Evolutionary conservation across 2,329 filamentous ascomycete genomes (phyloP).

Genomic region (Aspergillus sergii): DNA sequence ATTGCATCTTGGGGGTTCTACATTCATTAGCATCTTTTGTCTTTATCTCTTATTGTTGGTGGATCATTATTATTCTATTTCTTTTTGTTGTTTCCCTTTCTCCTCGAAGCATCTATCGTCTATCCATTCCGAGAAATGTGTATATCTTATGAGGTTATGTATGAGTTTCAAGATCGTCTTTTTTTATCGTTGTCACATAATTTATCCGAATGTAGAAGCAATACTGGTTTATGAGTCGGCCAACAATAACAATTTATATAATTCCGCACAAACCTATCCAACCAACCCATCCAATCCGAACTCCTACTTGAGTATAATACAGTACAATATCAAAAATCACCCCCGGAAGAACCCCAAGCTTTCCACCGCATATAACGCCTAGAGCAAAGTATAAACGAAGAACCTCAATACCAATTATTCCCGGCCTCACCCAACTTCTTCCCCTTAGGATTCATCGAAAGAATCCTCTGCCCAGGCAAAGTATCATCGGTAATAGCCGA

Average conservation of each 20-base stretch:
- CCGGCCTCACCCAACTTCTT: constrained; percentile 58
- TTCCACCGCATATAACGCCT: neutral
- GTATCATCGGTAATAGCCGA: constrained; percentile 55
- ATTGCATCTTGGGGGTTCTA: neutral
- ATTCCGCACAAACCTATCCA: neutral
- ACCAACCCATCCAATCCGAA: neutral
- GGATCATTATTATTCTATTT: neutral
- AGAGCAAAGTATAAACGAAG: constrained; percentile 4
- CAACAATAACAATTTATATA: neutral
- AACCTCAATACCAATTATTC: constrained; percentile 59
- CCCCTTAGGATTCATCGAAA: constrained; percentile 61
- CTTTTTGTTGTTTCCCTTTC: neutral
- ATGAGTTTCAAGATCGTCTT: neutral
- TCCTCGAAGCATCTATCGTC: neutral
- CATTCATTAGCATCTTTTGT: constrained; percentile 1
- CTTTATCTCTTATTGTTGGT: neutral
- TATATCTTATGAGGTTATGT: neutral
- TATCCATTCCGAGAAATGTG: neutral
- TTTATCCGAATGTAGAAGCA: neutral
- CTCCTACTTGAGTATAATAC: neutral
- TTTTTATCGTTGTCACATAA: neutral
- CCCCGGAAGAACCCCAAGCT: neutral
- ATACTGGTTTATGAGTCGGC: neutral
- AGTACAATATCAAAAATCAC: neutral
- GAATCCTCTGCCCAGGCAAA: constrained; percentile 59